Evolutionary conservation across 2,329 filamentous ascomycete species (phyloP).

Genomic region (Aspergillus calidoustus): DNA sequence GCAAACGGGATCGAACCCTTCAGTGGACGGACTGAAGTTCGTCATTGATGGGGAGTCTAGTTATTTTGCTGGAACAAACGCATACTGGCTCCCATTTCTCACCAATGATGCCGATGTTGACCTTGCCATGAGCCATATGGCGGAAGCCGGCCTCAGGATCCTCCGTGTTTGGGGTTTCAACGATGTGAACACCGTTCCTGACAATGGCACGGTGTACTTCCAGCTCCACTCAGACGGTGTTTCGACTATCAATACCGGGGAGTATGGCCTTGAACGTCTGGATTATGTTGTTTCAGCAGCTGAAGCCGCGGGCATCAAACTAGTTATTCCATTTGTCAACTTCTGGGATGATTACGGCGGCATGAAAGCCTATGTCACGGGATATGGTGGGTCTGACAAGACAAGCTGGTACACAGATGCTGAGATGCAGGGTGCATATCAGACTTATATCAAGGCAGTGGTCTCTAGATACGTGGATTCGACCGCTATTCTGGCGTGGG

Average conservation of each 20-base stretch:
- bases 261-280: constrained; percentile 66
- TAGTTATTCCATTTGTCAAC: constrained; percentile 65
- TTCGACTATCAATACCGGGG: constrained; percentile 64
- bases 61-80: constrained; percentile 56
- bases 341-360: constrained; percentile 72
- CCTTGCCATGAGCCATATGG: constrained; percentile 36
- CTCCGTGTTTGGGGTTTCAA: constrained; percentile 61
- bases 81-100: constrained; percentile 58
- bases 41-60: constrained; percentile 44
- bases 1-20: constrained; percentile 18
- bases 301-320: constrained; percentile 63
- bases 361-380: constrained; percentile 61
- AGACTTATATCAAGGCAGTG: constrained; percentile 63
- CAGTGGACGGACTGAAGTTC: constrained; percentile 36
- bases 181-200: constrained; percentile 47
- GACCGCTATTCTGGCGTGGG: constrained; percentile 68
- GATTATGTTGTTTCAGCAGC: constrained; percentile 67
- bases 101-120: constrained; percentile 56
- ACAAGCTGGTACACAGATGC: constrained; percentile 62
- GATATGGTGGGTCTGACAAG: constrained; percentile 56
- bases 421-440: constrained; percentile 62
- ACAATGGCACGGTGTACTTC: constrained; percentile 51
- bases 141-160: constrained; percentile 52
- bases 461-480: constrained; percentile 64
- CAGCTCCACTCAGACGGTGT: constrained; percentile 43